A percentile compares a stretch with the other conserved stretches of the same genome.
These are phyloP conservation scores for Sanghuangporus weigelae DNA, from an alignment of 1,284 basidiomycete genomes.

Conservation along the genomic window DNA sequence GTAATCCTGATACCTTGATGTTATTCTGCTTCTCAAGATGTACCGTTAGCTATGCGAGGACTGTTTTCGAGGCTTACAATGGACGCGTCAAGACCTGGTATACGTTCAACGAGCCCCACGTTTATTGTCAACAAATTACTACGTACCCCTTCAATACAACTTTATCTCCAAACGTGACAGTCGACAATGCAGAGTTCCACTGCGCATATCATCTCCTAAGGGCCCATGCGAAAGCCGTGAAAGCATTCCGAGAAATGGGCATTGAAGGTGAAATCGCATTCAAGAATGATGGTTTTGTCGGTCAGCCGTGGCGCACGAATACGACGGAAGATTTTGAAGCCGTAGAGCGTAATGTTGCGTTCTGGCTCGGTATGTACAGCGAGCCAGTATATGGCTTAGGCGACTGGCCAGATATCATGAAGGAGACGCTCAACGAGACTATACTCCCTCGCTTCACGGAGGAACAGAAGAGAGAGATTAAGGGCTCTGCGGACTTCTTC, in stretches of 20 bases:
- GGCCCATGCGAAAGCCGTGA: slow-evolving; percentile 42
- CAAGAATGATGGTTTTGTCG: slow-evolving; percentile 43
- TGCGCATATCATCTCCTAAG: slow-evolving; percentile 40
- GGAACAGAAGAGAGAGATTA: slow-evolving; percentile 35
- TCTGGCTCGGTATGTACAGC: slow-evolving; percentile 41
- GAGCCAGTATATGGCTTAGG: slow-evolving; percentile 41
- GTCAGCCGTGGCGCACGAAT: slow-evolving; percentile 34
- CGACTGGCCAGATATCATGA: slow-evolving; percentile 43
- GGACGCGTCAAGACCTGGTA: slow-evolving; percentile 45
- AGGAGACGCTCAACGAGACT: slow-evolving; percentile 36
- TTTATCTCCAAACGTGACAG: slow-evolving; percentile 36
- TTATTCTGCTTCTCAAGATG: neutral
- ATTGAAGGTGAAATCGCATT: slow-evolving; percentile 43
- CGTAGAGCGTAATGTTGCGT: slow-evolving; percentile 41
- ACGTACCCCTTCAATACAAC: slow-evolving; percentile 38
- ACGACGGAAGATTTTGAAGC: slow-evolving; percentile 37
- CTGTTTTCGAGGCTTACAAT: slow-evolving; percentile 43
- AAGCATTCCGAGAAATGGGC: slow-evolving; percentile 40
- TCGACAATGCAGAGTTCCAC: slow-evolving; percentile 35
- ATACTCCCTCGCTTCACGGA: slow-evolving; percentile 40
- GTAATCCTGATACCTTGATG: slow-evolving; percentile 6
- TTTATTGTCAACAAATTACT: slow-evolving; percentile 34
- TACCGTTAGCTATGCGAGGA: slow-evolving; percentile 36
- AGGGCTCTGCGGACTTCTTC: slow-evolving; percentile 43
- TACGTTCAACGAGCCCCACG: slow-evolving; percentile 46